A percentile compares a stretch with the other conserved stretches of the same genome.
Evolutionary conservation across 2,329 filamentous ascomycete species (phyloP).

Genomic region (Colletotrichum australisinense): DNA sequence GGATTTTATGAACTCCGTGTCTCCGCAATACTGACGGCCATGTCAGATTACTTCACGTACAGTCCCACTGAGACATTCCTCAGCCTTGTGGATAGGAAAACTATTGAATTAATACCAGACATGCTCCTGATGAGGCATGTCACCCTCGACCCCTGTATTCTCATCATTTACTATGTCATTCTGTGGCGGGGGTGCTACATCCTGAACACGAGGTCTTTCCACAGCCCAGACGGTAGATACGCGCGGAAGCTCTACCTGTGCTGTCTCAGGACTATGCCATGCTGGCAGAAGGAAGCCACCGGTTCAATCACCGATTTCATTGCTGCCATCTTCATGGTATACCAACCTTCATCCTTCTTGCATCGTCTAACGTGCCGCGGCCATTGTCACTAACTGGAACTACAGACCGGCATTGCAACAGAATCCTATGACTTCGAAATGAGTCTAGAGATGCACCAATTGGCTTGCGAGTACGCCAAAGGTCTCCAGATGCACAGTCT

Average conservation of each 20-base stretch:
- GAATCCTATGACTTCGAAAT: constrained; percentile 47
- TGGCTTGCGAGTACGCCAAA: constrained; percentile 45
- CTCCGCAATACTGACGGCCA: neutral
- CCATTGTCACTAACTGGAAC: accelerated
- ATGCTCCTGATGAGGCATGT: constrained; percentile 42
- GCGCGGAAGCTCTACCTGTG: constrained; percentile 42
- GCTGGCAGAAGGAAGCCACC: constrained; percentile 45
- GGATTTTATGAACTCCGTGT: neutral
- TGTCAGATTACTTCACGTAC: constrained; percentile 43
- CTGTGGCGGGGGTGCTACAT: constrained; percentile 44
- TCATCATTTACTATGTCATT: constrained; percentile 46
- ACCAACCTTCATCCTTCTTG: neutral
- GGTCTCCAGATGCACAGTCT: constrained; percentile 45
- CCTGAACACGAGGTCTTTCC: constrained; percentile 1
- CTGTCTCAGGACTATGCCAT: constrained; percentile 43
- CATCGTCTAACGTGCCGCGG: neutral
- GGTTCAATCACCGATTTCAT: constrained; percentile 45
- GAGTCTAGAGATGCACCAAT: constrained; percentile 44
- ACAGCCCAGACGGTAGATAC: constrained; percentile 36
- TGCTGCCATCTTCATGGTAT: constrained; percentile 44
- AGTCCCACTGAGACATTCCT: constrained; percentile 44
- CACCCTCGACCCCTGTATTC: constrained; percentile 43
- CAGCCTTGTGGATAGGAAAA: constrained; percentile 41
- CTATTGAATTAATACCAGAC: constrained; percentile 45
- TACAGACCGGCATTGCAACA: constrained; percentile 42